phyloP scores from a whole-genome alignment of 805 yeast species.

The Pichia nanzhaoensis region DNA sequence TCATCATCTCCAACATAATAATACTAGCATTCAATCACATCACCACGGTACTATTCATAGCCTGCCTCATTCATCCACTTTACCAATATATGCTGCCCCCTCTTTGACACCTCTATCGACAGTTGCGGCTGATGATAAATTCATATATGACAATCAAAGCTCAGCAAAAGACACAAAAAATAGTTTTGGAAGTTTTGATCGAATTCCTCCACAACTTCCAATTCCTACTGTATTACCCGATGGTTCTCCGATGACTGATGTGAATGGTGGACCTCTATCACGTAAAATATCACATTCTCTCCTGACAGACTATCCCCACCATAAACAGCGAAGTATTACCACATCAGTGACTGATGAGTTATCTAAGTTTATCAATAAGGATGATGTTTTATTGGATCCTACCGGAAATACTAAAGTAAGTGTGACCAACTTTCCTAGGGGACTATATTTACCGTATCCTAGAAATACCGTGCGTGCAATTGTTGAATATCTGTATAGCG shows the following conservation, averaged over 20 bases:
- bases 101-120: background rate
- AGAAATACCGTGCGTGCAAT: constrained; percentile 57
- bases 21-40: no score
- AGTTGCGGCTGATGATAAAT: background rate
- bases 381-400: background rate
- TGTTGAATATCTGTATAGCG: constrained; percentile 69
- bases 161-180: background rate
- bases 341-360: no score
- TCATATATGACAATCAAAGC: background rate
- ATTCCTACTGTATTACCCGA: constrained; percentile 35
- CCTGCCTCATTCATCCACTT: background rate
- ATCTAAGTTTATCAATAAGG: no score
- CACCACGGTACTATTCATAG: no score
- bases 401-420: no score
- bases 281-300: background rate
- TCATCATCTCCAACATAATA: background rate
- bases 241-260: constrained; percentile 18
- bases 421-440: constrained; percentile 44
- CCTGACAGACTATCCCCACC: background rate
- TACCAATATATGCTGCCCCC: background rate
- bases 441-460: constrained; percentile 61
- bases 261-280: background rate
- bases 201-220: constrained; percentile 50
- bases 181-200: constrained; percentile 10
- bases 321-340: background rate